Conservation (phyloP, 148 eudicot species). For the Vaccinium corymbosum region DNA sequence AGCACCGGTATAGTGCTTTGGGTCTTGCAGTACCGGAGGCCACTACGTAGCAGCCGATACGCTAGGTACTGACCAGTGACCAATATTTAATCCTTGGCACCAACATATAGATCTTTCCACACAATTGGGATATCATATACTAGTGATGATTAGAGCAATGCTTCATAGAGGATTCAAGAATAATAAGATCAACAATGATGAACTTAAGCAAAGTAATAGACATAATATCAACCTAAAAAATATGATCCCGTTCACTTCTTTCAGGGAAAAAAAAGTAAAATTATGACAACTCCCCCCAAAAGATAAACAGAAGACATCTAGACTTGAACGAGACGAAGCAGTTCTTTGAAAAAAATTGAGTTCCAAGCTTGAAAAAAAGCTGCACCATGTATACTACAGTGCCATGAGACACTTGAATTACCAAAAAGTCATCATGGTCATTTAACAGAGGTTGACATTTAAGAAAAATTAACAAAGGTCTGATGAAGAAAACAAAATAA, state of each 20-base stretch:
- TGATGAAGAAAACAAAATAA: not conserved
- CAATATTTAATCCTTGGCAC: not conserved
- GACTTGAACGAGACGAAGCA: too few relatives aligned
- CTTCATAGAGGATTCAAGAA: not conserved
- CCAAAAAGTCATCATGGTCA: not conserved
- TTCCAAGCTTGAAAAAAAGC: too few relatives aligned
- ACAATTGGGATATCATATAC: not conserved
- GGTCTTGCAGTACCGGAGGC: too few relatives aligned
- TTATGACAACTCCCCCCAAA: not conserved
- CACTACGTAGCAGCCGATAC: too few relatives aligned
- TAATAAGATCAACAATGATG: not conserved
- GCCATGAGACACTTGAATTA: too few relatives aligned
- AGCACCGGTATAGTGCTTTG: too few relatives aligned
- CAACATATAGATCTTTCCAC: not conserved
- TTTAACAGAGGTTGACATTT: not conserved
- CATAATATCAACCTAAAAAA: not conserved
- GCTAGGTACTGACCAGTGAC: too few relatives aligned
- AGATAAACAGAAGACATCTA: too few relatives aligned
- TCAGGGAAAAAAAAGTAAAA: not conserved
- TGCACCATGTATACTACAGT: too few relatives aligned
- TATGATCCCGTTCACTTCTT: not conserved
- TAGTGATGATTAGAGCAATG: not conserved
- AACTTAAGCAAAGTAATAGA: not conserved
- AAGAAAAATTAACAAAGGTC: not conserved
- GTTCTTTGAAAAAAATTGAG: too few relatives aligned